phyloP scores from a whole-genome alignment of 1,284 basidiomycete genomes.

The Irpex sp. region DNA sequence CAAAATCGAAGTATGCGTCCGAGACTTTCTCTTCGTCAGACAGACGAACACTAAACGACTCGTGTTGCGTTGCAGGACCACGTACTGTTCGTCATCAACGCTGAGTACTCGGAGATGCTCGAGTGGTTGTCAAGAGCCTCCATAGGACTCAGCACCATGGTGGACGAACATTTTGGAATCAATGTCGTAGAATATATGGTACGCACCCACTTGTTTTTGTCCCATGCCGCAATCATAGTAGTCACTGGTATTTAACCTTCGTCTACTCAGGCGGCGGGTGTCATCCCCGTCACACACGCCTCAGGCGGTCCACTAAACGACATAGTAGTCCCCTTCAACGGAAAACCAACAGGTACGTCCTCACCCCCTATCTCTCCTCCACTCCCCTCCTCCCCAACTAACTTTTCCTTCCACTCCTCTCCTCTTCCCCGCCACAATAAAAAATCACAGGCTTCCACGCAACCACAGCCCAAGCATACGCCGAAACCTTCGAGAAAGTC shows the following conservation, averaged over 20 bases:
- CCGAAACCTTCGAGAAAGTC: slow-evolving; percentile 60
- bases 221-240: too few species aligned
- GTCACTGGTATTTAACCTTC: too few species aligned
- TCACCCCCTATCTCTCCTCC: neutral
- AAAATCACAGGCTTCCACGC: slow-evolving; percentile 79
- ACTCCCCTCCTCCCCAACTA: too few species aligned
- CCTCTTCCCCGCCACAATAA: too few species aligned
- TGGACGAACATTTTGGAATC: slow-evolving; percentile 99
- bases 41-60: too few species aligned
- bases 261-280: slow-evolving; percentile 91
- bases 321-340: slow-evolving; percentile 80
- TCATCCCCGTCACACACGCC: slow-evolving; percentile 89
- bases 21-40: too few species aligned
- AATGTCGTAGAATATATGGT: slow-evolving; percentile 98
- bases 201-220: too few species aligned
- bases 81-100: slow-evolving; percentile 82
- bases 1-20: slow-evolving; percentile 64
- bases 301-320: slow-evolving; percentile 91
- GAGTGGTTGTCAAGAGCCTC: slow-evolving; percentile 66
- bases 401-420: too few species aligned
- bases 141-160: slow-evolving; percentile 94
- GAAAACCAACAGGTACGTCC: slow-evolving; percentile 57
- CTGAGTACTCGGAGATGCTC: slow-evolving; percentile 69
- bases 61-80: slow-evolving; percentile 60
- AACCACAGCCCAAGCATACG: slow-evolving; percentile 62